Base-by-base conservation (phyloP, 805 yeast species). In the Wickerhamomyces hampshirensis region DNA sequence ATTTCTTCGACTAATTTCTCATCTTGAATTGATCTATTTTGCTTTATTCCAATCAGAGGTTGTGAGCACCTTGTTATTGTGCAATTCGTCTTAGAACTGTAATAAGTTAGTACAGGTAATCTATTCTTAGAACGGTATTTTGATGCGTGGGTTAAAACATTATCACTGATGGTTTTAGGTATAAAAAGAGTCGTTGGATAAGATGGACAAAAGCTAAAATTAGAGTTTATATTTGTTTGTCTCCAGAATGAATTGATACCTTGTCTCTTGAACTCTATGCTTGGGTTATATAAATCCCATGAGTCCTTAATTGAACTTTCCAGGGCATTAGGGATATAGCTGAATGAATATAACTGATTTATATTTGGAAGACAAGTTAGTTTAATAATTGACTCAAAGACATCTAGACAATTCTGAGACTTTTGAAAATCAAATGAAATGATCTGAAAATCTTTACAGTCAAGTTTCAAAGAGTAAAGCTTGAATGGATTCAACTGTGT, bases 21-120 rank as follows among this genome's bases (percentile, higher is more conserved):
- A 65, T 93, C 98, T 58, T 93, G 98, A 18, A 85, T 69, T 3
- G 95, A 87, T 33, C 98, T 65, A 46, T 80, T 77, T 55, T 88
- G 95, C 40, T 86, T 88, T 13, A 93, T 50, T 0, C 98, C 98
- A 1, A 89, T 89, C 45, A 91, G 60, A 0, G 98, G 98, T 62
- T 93, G 98, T 3, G 97, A 70, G 50, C 96, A 85, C 39, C 98
- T 68, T 1, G 93, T 80, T 13, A 93, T 87, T 1, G 93, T 73
- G 51, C 93, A 80, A 2, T 80, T 78, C 48, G 77, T 86, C 30
- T 69, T 62, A 33, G 71, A 59, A 56, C 88, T 84, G 51, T 73
- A 80, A 58, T 88, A 93, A 2, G 89, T 74, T 28, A 93, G 61
- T 0, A 79, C 82, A 0, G 98, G 98, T 5, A 93, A 73, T 44